Evolutionary conservation across 2,329 filamentous ascomycete species (phyloP).

Genomic region (Verticillium dahliae): DNA sequence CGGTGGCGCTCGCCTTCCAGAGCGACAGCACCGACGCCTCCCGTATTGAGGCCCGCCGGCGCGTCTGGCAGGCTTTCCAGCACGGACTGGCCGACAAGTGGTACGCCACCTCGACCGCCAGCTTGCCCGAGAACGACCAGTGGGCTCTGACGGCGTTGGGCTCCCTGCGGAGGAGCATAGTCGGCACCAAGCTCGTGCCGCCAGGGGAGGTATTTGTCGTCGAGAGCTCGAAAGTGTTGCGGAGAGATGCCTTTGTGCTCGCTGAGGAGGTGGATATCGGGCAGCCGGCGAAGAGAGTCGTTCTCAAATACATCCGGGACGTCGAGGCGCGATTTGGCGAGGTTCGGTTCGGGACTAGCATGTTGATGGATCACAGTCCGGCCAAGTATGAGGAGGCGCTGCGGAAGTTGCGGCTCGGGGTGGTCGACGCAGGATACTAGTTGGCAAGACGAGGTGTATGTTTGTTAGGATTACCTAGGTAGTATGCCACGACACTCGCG

Average conservation of each 20-base stretch:
- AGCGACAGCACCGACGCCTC: slow-evolving; percentile 58
- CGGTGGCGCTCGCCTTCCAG: slow-evolving; percentile 66
- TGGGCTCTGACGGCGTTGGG: slow-evolving; percentile 66
- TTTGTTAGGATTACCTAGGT: too few species aligned
- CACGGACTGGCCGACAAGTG: slow-evolving; percentile 56
- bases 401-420: slow-evolving; percentile 48
- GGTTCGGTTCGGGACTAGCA: slow-evolving; percentile 63
- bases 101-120: slow-evolving; percentile 38
- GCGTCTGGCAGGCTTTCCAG: slow-evolving; percentile 60
- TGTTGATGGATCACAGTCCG: slow-evolving; percentile 72
- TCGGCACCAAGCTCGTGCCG: slow-evolving; percentile 62
- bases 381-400: slow-evolving; percentile 66
- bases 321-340: slow-evolving; percentile 66
- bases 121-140: slow-evolving; percentile 18
- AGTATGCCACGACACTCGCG: too few species aligned
- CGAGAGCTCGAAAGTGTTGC: slow-evolving; percentile 60
- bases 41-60: slow-evolving; percentile 58
- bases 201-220: slow-evolving; percentile 72
- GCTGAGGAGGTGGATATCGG: slow-evolving; percentile 46
- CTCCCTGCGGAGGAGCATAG: slow-evolving; percentile 60
- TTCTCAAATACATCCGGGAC: slow-evolving; percentile 64
- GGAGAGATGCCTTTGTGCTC: slow-evolving; percentile 56
- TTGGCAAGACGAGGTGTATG: too few species aligned
- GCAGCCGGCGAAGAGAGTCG: slow-evolving; percentile 59
- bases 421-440: slow-evolving; percentile 23